Evolutionary conservation across 192 early-diverging fungal species (phyloP), one percentile per base, ranked within the genome.

Genomic region (Coemansia sp.): DNA sequence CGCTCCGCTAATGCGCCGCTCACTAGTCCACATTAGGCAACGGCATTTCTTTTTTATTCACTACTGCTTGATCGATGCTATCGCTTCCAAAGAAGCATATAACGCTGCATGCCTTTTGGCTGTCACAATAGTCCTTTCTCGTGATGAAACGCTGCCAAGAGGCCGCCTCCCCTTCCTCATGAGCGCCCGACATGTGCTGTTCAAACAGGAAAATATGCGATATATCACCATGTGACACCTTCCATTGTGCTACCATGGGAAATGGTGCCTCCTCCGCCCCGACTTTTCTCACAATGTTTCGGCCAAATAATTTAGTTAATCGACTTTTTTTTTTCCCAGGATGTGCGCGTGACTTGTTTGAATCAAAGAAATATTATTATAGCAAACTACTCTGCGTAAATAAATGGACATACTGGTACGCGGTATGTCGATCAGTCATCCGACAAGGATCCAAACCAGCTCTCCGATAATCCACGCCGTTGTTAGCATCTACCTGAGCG

Each of bases 361-460:
- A 22, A 59, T 7, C 6, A 22, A 31, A 46, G 27, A 27, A 27
- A 27, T 27, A 27, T 27, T 40, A 20, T 57, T 71, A 85, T 47
- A 85, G 60, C 43, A 85, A 63, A 34, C 78, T 76, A 44, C 74
- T 76, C 29, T 85, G 71, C 7, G 82, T 85, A 51, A 85, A 85
- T 40, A 85, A 38, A 44, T 85, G 67, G 24, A 85, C 78, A 63
- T 85, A 85, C 62, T 85, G 82, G 64, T 79, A 80, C 20, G 82
- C 82, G 10, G 82, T 85, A 59, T 85, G 82, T 24, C 75, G 63
- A 46, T 85, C 82, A 3, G 82, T 85, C 82, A 85, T 85, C 15
- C 74, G 12, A 8, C 52, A 13, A 0, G 77, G 77, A 66, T 79
- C 77, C 49, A 85, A 67, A 34, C 59, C 54, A 2, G 82, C 82